phyloP scores from a whole-genome alignment of 2,329 filamentous ascomycete species.

The Diaporthe amygdali region DNA sequence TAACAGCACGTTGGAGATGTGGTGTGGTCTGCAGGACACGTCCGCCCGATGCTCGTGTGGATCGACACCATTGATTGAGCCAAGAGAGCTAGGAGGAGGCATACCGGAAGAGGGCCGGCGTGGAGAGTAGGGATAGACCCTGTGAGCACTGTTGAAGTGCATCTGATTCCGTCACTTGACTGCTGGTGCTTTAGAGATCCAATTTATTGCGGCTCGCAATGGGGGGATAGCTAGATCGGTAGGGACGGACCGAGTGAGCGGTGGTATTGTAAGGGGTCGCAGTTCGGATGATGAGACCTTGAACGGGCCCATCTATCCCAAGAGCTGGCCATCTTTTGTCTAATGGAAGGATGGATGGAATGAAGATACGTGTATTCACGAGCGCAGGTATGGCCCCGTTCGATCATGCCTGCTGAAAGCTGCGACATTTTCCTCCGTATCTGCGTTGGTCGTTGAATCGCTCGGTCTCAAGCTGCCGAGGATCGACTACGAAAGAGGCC shows the following conservation, averaged over 20 bases:
- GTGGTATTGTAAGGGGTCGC: slow-evolving; percentile 26
- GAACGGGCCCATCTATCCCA: not conserved
- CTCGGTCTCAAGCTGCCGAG: not conserved
- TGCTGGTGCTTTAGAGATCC: slow-evolving; percentile 28
- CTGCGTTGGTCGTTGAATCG: not conserved
- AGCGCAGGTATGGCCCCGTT: not conserved
- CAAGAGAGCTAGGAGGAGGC: slow-evolving; percentile 31
- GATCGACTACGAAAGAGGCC: not conserved
- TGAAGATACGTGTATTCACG: not conserved
- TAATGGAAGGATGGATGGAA: not conserved
- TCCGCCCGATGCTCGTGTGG: not conserved
- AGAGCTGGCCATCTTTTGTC: not conserved
- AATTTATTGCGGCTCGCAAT: slow-evolving; percentile 35
- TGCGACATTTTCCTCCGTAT: too few species aligned
- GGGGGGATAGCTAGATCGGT: slow-evolving; percentile 44
- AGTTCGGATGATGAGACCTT: slow-evolving; percentile 13
- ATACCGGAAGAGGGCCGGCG: slow-evolving; percentile 32
- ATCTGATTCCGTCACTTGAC: slow-evolving; percentile 37
- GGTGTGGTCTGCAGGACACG: not conserved
- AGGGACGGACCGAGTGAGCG: slow-evolving; percentile 48
- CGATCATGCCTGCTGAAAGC: not conserved
- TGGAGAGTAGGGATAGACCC: slow-evolving; percentile 31
- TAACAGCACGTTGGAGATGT: not conserved
- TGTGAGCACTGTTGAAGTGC: slow-evolving; percentile 19
- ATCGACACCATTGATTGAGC: slow-evolving; percentile 17